Evolutionary conservation across 2,329 filamentous ascomycete species (phyloP).

Genomic region (Hypoxylon sp.): DNA sequence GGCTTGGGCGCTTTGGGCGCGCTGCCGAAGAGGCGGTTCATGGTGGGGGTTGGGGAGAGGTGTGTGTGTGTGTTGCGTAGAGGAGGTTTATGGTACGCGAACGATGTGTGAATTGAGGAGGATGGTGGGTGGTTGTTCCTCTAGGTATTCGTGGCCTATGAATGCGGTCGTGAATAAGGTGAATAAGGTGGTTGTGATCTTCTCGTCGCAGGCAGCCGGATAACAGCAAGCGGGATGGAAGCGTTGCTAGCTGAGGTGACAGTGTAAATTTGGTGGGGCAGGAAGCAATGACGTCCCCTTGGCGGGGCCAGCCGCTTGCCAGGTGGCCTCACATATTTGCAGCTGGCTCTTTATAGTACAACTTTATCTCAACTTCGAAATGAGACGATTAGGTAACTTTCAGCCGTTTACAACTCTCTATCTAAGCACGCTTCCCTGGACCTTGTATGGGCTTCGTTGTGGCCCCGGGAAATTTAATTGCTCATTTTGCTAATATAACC

Average conservation of each 20-base stretch:
- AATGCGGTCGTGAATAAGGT: background rate
- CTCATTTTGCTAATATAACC: background rate
- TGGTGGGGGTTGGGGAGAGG: conserved; percentile 59
- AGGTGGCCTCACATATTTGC: background rate
- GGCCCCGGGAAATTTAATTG: background rate
- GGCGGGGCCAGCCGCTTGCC: conserved; percentile 4
- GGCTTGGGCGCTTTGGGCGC: conserved; percentile 91
- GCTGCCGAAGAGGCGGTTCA: conserved; percentile 97
- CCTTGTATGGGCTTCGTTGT: background rate
- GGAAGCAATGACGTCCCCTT: conserved; percentile 29
- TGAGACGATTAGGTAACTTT: background rate
- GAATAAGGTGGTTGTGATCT: conserved; percentile 2
- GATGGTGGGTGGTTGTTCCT: background rate
- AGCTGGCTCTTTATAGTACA: conserved; percentile 11
- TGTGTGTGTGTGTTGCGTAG: background rate
- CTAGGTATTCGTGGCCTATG: background rate
- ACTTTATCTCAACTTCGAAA: conserved; percentile 21
- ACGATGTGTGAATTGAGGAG: background rate
- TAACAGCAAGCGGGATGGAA: conserved; percentile 8
- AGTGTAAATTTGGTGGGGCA: conserved; percentile 34
- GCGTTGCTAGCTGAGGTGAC: conserved; percentile 1
- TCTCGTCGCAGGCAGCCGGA: conserved; percentile 33
- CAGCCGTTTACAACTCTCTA: background rate
- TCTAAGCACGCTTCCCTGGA: background rate
- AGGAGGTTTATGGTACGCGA: background rate